Evolutionary conservation across 495 filamentous ascomycete genomes (phyloP), one percentile per base, ranked within the genome.

Genomic region (Chlorociboria aeruginascens): DNA sequence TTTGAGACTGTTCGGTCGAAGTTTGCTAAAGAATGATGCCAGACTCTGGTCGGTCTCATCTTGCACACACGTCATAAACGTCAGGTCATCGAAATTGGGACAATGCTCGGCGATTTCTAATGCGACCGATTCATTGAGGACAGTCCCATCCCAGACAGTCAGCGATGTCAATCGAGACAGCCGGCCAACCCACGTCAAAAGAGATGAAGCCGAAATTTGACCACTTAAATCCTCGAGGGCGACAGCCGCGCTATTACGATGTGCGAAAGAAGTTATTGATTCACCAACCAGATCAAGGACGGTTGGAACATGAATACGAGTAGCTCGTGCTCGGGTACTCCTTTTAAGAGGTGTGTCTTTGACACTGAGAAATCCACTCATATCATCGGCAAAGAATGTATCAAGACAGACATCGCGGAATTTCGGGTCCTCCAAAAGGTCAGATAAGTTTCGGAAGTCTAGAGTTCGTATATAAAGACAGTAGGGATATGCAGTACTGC

Each of bases 401-500:
- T 71, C 59, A 17, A 59, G 53, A 14, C 71, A 58, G 28, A 57
- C 49, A 13, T 60, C 54, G 25, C 62, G 61, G 41, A 71, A 71
- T 17, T 50, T 61, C 3, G 71, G 50, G 49, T 82, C 73, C 2
- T 73, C 66, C 8, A 88, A 66, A 13, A 84, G 68, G 16, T 74
- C 57, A 32, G 64, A 52, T 3, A 89, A 66, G 51, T 80, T 78
- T 48, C 73, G 62, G 1, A 86, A 66, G 53, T 81, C 73, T 28
- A 90, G 63, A 17, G 67, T 58, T 29, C 75, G 76, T 38, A 87
- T 73, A 61, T 82, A 86, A 31, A 70, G 68, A 55, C 76, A 82
- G 53, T 90, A 89, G 0, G 82, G 82, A 50, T 77, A 82, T 29
- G 73, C 63, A 0, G 84, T 85, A 50, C 69, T 61, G 9, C 70